Conservation (phyloP, 768 basidiomycete genomes). For the Agrocybe chaxingu region DNA sequence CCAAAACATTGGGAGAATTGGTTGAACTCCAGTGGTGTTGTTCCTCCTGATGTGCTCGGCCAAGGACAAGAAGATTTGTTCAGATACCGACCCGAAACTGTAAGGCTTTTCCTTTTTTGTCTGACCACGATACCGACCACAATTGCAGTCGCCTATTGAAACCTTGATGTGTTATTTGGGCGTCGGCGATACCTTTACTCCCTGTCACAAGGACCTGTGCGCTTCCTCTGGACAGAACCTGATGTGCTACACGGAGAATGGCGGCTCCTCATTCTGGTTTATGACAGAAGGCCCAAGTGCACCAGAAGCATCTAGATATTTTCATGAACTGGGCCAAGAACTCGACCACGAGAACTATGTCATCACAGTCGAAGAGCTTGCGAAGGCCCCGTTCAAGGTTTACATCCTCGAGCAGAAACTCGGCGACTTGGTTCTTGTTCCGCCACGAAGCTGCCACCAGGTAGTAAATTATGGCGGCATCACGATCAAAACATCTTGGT, state of each 20-base stretch:
- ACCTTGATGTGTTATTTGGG: slow-evolving; percentile 87
- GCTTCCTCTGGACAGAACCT: slow-evolving; percentile 84
- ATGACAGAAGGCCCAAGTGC: slow-evolving; percentile 70
- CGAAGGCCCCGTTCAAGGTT: slow-evolving; percentile 61
- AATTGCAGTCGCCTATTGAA: slow-evolving; percentile 54
- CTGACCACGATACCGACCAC: slow-evolving; percentile 2
- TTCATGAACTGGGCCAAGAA: slow-evolving; percentile 51
- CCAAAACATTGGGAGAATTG: slow-evolving; percentile 64
- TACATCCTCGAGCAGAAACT: slow-evolving; percentile 71
- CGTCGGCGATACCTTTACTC: slow-evolving; percentile 78
- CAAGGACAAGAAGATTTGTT: slow-evolving; percentile 55
- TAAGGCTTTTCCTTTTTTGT: slow-evolving; percentile 24
- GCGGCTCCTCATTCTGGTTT: slow-evolving; percentile 81
- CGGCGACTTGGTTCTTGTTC: slow-evolving; percentile 80
- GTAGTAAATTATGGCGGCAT: slow-evolving; percentile 80
- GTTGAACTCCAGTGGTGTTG: slow-evolving; percentile 40
- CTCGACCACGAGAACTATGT: slow-evolving; percentile 75
- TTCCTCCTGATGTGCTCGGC: slow-evolving; percentile 56
- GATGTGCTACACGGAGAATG: slow-evolving; percentile 77
- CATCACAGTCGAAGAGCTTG: slow-evolving; percentile 59
- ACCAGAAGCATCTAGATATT: slow-evolving; percentile 52
- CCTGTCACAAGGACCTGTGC: slow-evolving; percentile 83
- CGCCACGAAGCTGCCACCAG: slow-evolving; percentile 79
- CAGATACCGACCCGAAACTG: slow-evolving; percentile 48
- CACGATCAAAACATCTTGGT: slow-evolving; percentile 84